Conservation (phyloP, 1,284 basidiomycete species). For the Irpex lacteus region DNA sequence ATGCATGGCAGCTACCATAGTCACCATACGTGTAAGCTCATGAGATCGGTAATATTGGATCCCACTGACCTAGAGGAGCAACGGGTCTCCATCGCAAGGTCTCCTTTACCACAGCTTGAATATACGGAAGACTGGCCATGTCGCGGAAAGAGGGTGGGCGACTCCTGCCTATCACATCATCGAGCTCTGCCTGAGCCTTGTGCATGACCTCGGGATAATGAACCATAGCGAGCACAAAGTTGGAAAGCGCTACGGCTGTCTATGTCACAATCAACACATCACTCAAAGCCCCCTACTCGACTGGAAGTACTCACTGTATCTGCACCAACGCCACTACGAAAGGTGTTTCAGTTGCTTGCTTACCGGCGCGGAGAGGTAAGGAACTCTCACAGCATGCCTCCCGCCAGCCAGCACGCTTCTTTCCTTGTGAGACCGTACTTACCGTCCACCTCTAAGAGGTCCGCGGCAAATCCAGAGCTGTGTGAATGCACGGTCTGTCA, state of each 20-base stretch:
- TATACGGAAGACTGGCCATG: background rate
- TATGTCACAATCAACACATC: background rate
- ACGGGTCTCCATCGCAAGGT: background rate
- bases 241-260: background rate
- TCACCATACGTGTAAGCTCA: no score
- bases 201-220: constrained; percentile 1
- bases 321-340: background rate
- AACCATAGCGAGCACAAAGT: constrained; percentile 4
- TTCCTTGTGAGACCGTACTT: background rate
- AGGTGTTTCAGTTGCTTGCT: no score
- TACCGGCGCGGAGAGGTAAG: background rate
- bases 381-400: background rate
- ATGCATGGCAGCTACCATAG: background rate
- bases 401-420: background rate
- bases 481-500: background rate
- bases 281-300: no score
- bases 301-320: background rate
- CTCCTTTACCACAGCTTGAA: constrained; percentile 4
- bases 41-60: background rate
- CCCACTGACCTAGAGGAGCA: background rate
- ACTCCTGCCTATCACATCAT: background rate
- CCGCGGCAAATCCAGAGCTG: background rate
- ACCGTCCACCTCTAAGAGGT: background rate
- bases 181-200: constrained; percentile 4
- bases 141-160: background rate